These are phyloP conservation scores for Penicillium turbatum DNA, from an alignment of 495 filamentous ascomycete species.

Conservation along the genomic window DNA sequence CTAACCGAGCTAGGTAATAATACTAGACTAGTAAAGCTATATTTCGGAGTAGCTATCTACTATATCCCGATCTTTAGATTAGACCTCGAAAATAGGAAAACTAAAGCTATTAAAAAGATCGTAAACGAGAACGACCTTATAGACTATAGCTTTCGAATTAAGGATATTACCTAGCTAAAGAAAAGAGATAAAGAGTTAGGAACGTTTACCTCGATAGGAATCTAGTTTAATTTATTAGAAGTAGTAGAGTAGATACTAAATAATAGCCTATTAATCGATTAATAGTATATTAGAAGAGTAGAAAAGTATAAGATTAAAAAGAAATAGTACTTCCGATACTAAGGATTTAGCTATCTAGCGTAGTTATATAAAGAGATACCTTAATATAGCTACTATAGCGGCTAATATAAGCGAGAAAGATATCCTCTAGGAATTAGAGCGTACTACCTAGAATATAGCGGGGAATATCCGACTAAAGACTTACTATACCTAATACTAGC, in stretches of 20 bases:
- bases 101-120: not conserved
- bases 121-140: not conserved
- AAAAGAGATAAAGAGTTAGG: not conserved
- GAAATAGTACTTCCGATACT: conserved; percentile 25
- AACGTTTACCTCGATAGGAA: conserved; percentile 2
- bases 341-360: conserved; percentile 28
- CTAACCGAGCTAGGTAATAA: conserved; percentile 15
- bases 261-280: not conserved
- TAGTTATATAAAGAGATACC: conserved; percentile 29
- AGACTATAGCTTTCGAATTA: not conserved
- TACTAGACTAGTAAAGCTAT: conserved; percentile 16
- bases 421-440: conserved; percentile 21
- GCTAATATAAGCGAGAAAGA: conserved; percentile 17
- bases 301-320: conserved; percentile 18
- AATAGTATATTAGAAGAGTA: conserved; percentile 17
- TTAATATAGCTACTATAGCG: conserved; percentile 23
- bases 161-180: not conserved
- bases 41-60: conserved; percentile 11
- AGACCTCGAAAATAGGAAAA: not conserved
- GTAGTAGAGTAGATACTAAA: not conserved
- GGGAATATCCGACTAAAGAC: conserved; percentile 22
- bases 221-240: conserved; percentile 5
- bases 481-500: conserved; percentile 10
- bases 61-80: not conserved
- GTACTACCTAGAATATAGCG: conserved; percentile 20